Evolutionary conservation across 345 rosid species (phyloP), one percentile per base, ranked within the genome.

Genomic region (Melaleuca alternifolia): DNA sequence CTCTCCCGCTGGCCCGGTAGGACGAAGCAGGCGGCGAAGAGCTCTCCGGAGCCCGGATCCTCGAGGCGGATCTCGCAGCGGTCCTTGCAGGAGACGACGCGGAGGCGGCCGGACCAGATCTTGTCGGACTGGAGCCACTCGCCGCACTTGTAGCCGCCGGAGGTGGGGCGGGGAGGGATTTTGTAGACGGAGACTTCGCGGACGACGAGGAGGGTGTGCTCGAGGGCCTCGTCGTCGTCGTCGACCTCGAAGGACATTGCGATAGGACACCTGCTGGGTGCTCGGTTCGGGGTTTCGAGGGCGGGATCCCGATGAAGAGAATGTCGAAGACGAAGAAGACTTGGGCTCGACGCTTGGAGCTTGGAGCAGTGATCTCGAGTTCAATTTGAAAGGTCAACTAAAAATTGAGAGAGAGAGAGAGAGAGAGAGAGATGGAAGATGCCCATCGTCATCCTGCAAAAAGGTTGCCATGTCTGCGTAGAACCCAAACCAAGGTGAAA

Each of bases 31-130:
- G 98, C 99, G 23, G 99, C 99, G 54, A 98, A 98, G 6, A 96
- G 95, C 87, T 96, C 99, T 2, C 92, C 98, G 44, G 99, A 92
- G 91, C 89, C 93, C 37, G 99, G 95, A 88, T 97, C 99, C 93
- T 97, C 99, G 24, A 97, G 92, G 0, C 97, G 98, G 93, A 97
- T 97, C 98, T 97, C 99, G 90, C 99, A 96, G 14, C 99, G 97
- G 85, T 95, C 98, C 87, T 95, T 95, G 90, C 96, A 95, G 50
- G 99, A 96, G 4, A 97, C 99, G 51, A 97, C 99, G 20, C 99
- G 97, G 88, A 97, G 98, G 12, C 99, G 90, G 28, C 99, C 99
- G 20, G 98, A 87, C 99, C 99, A 97, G 96, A 96, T 97, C 99
- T 96, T 97, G 87, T 97, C 98, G 84, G 99, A 93, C 85, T 97